These are phyloP conservation scores for Anthracocystis panici-leucophaei DNA, from an alignment of 1,284 basidiomycete species.

Conservation along the genomic window DNA sequence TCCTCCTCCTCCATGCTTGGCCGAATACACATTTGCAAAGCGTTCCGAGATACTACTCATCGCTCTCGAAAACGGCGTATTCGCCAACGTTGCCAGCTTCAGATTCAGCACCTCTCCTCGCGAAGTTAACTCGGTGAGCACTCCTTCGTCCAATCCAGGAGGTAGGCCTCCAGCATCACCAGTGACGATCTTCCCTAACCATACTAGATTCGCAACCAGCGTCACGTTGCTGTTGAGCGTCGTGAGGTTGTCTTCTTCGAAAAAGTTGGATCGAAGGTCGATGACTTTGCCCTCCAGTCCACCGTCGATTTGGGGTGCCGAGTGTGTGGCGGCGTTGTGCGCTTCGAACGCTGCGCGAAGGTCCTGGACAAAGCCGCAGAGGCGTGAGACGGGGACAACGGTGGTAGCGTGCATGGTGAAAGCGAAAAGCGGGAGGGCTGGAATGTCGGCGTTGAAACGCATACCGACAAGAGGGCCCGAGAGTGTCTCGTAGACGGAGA, in stretches of 20 bases:
- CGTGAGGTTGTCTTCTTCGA: constrained; percentile 34
- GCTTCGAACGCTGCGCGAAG: constrained; percentile 38
- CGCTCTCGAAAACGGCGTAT: constrained; percentile 35
- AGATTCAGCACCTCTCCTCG: constrained; percentile 36
- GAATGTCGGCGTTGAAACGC: constrained; percentile 15
- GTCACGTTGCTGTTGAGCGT: constrained; percentile 46
- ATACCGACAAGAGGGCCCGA: constrained; percentile 27
- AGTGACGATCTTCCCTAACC: constrained; percentile 37
- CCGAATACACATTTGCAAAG: constrained; percentile 36
- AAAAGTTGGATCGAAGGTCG: constrained; percentile 19
- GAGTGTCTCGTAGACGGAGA: constrained; percentile 40
- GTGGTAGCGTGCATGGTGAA: constrained; percentile 43
- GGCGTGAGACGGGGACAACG: constrained; percentile 46
- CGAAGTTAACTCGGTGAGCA: constrained; percentile 24
- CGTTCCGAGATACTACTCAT: constrained; percentile 33
- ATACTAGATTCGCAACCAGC: constrained; percentile 43
- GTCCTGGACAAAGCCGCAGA: constrained; percentile 42
- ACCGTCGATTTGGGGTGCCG: constrained; percentile 2
- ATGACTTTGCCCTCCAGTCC: constrained; percentile 22
- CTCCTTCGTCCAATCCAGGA: constrained; percentile 21
- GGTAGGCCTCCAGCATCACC: constrained; percentile 17
- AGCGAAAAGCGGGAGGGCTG: constrained; percentile 22
- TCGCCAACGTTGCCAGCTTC: constrained; percentile 32
- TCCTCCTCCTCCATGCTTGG: background rate
- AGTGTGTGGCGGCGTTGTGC: constrained; percentile 14